Conservation (phyloP, 805 yeast species). For the Zygoascus tannicola region DNA sequence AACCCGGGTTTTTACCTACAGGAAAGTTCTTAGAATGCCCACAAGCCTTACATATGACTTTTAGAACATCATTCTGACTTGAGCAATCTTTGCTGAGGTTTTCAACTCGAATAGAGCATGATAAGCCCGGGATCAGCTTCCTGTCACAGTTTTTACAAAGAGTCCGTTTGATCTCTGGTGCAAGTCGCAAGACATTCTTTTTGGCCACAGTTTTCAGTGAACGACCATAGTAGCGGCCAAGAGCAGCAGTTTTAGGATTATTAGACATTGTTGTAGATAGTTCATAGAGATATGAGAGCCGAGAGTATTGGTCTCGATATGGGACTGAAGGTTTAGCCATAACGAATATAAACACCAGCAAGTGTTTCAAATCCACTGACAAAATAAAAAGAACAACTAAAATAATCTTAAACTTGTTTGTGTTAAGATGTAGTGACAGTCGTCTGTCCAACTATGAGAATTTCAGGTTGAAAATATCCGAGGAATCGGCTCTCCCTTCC, state of each 20-base stretch:
- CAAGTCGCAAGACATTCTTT: conserved; percentile 54
- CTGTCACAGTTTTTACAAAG: conserved; percentile 61
- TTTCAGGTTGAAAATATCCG: no score
- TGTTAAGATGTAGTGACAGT: no score
- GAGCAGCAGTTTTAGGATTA: conserved; percentile 18
- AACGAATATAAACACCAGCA: no score
- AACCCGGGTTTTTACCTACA: conserved; percentile 46
- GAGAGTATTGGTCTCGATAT: conserved; percentile 19
- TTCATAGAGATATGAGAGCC: conserved; percentile 29
- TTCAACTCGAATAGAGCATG: conserved; percentile 32
- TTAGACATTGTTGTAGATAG: conserved; percentile 19
- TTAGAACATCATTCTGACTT: conserved; percentile 38
- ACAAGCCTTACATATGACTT: conserved; percentile 44
- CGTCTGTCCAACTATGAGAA: no score
- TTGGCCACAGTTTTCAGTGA: conserved; percentile 54
- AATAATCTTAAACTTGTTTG: no score
- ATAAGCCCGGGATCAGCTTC: conserved; percentile 41
- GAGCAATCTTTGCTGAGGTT: conserved; percentile 32
- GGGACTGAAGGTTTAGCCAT: conserved; percentile 33
- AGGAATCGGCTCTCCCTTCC: no score
- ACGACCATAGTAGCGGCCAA: conserved; percentile 49
- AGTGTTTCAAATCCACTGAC: no score
- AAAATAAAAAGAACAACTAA: no score
- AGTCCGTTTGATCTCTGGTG: conserved; percentile 47
- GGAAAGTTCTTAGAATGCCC: conserved; percentile 48